phyloP scores from a whole-genome alignment of 2,329 filamentous ascomycete genomes.

The Apiospora arundinis region DNA sequence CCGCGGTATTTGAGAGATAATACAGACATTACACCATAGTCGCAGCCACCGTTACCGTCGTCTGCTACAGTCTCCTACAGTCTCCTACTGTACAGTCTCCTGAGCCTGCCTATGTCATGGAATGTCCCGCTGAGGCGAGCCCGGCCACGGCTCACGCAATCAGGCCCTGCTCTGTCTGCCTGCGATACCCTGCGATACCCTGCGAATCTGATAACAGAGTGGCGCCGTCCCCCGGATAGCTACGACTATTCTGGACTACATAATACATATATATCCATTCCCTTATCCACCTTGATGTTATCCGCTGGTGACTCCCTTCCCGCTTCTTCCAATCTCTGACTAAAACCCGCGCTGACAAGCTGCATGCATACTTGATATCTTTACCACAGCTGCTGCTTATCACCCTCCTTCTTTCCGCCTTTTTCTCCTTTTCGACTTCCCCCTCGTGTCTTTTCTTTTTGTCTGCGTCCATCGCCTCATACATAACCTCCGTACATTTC shows the following conservation, averaged over 20 bases:
- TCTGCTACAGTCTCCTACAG: too few species aligned
- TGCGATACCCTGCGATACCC: background rate
- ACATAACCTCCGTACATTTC: background rate
- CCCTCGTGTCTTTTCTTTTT: background rate
- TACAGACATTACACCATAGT: background rate
- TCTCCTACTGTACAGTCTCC: too few species aligned
- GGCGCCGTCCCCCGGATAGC: background rate
- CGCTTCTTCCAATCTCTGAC: background rate
- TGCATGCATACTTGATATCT: background rate
- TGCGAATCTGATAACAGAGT: background rate
- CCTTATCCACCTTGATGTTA: background rate
- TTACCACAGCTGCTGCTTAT: background rate
- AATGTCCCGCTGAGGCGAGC: background rate
- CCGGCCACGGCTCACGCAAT: too few species aligned
- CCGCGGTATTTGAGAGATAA: constrained; percentile 3
- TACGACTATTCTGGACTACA: background rate
- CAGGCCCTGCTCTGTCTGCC: too few species aligned
- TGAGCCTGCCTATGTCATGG: background rate
- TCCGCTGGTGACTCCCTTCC: background rate
- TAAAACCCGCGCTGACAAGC: background rate
- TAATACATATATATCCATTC: background rate
- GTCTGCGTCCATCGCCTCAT: background rate
- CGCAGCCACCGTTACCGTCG: background rate
- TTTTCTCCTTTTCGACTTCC: constrained; percentile 2
- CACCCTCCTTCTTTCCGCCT: constrained; percentile 10